Base-by-base conservation (phyloP, 2,329 filamentous ascomycete genomes). In the Penicillium occitanis region DNA sequence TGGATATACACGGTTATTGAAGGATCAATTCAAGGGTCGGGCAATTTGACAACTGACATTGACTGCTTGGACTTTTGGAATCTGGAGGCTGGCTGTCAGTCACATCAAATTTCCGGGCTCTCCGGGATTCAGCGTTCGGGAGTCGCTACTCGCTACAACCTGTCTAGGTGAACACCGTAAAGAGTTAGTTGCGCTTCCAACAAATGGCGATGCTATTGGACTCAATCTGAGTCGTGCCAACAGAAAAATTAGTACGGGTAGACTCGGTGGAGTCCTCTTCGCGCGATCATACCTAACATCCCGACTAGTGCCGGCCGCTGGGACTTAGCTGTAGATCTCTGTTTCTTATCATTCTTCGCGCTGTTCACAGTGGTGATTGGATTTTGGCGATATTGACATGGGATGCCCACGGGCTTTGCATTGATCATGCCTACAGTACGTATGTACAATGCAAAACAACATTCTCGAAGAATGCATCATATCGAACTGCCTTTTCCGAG, bases 211-310 rank as follows among this genome's bases (percentile, higher is more conserved):
- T 25, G 1, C n/a, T 14, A 59, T 59, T 42, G 40, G 57, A 42
- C 14, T 44, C 57, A 17, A 59, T 59, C 28, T 25, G 57, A 42
- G 7, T 44, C 37, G 10, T n/a, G 35, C 10, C 35, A 37, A 28
- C 30, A 59, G 35, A 59, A 59, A 59, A 44, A 30, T 59, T 59
- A 59, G 40, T 42, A 42, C 37, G 14, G 57, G 40, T 33, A 33
- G 30, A 33, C 30, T 33, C 30, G 30, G 30, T 44, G 57, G 57
- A 44, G 17, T 44, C 13, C n/a, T 10, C 46, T 60, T 60, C 42
- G 55, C 63, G 63, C 63, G 63, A 64, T 64, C 63, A 64, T 64
- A 64, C 63, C 63, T 58, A 59, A 60, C 19, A 30, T 19, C 11
- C 33, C 28, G 50, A 19, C 61, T 51, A 25, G 63, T 17, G 30